phyloP scores from a whole-genome alignment of 352 stramenopile genomes.

The Globisporangium canariense region DNA sequence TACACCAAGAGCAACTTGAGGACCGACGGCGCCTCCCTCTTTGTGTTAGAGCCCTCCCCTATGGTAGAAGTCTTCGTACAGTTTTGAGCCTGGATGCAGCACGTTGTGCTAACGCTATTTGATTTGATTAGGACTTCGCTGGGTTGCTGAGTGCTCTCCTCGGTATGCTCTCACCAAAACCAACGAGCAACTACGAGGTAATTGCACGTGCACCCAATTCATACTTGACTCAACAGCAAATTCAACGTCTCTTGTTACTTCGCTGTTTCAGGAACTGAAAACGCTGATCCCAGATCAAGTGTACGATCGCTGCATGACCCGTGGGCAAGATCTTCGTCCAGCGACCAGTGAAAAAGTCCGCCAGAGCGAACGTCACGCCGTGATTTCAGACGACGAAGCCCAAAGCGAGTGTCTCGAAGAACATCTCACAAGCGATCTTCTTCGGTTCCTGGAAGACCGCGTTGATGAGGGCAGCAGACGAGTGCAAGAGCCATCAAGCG shows the following conservation, averaged over 20 bases:
- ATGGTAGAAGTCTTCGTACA: background rate
- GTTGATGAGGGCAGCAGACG: background rate
- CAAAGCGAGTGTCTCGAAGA: background rate
- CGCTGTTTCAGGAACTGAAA: slow-evolving; percentile 3
- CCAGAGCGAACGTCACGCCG: background rate
- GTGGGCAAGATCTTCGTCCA: background rate
- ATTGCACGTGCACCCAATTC: background rate
- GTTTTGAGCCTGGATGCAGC: background rate
- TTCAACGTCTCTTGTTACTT: background rate
- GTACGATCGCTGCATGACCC: background rate
- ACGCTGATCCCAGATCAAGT: slow-evolving; percentile 1
- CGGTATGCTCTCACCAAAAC: background rate
- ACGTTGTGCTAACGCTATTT: background rate
- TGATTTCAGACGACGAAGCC: slow-evolving; percentile 5
- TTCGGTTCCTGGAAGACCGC: slow-evolving; percentile 13
- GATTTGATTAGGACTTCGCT: background rate
- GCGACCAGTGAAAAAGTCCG: background rate
- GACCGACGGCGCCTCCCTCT: slow-evolving; percentile 13
- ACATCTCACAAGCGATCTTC: slow-evolving; percentile 13
- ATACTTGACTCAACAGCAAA: background rate
- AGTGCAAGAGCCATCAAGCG: background rate
- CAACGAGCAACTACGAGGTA: slow-evolving; percentile 5
- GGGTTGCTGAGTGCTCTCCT: slow-evolving; percentile 1
- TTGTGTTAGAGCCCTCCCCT: slow-evolving; percentile 12
- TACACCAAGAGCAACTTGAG: slow-evolving; percentile 16